Conservation (phyloP, 2,329 filamentous ascomycete genomes). For the Ophiocordyceps camponoti-leonardi region DNA sequence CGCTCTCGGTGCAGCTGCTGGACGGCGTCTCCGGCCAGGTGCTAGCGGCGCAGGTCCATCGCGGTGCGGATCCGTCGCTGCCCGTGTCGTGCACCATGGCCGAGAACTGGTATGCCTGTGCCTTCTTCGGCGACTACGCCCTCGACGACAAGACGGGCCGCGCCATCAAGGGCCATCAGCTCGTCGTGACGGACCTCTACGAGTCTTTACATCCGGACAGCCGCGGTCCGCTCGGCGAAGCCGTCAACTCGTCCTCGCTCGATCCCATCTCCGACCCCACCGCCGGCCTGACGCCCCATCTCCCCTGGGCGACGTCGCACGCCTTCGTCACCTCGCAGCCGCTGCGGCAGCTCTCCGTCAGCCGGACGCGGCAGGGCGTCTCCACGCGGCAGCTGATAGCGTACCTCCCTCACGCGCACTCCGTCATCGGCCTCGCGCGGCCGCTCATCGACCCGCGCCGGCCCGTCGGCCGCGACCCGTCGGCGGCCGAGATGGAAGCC, state of each 20-base stretch:
- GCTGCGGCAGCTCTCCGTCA: constrained; percentile 67
- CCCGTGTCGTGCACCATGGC: constrained; percentile 63
- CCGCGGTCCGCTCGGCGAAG: constrained; percentile 57
- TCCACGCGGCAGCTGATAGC: constrained; percentile 68
- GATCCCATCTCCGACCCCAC: constrained; percentile 41
- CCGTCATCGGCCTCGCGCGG: constrained; percentile 66
- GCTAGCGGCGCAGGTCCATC: constrained; percentile 52
- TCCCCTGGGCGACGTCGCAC: constrained; percentile 65
- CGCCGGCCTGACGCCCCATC: constrained; percentile 26
- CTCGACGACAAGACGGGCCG: constrained; percentile 35
- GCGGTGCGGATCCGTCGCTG: constrained; percentile 56
- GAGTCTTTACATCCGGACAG: constrained; percentile 74
- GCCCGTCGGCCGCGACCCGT: constrained; percentile 71
- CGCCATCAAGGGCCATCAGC: constrained; percentile 64
- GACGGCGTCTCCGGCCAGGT: constrained; percentile 76
- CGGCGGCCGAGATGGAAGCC: constrained; percentile 52
- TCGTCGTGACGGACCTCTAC: constrained; percentile 77
- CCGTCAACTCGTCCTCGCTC: constrained; percentile 62
- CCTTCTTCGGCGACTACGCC: constrained; percentile 48
- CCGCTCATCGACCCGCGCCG: constrained; percentile 69
- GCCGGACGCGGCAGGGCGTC: constrained; percentile 84
- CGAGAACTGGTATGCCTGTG: constrained; percentile 93
- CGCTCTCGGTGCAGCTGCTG: constrained; percentile 59
- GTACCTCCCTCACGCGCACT: constrained; percentile 53
- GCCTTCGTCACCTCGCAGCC: constrained; percentile 65